phyloP scores from a whole-genome alignment of 441 rosid species.

The Rhodomyrtus psidioides region DNA sequence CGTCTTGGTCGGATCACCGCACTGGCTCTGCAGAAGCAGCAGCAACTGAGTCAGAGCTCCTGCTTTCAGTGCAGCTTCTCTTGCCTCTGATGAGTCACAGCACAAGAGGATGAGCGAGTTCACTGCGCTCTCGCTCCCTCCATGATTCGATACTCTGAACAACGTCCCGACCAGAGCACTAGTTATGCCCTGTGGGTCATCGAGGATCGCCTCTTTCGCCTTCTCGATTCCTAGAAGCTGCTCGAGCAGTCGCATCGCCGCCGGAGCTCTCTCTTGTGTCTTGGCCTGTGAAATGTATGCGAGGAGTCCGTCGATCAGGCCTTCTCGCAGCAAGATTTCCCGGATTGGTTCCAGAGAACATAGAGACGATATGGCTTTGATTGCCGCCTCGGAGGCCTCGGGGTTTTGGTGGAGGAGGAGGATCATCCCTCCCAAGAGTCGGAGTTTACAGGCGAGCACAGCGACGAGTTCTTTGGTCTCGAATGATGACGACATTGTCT shows the following conservation, averaged over 20 bases:
- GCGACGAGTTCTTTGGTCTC: conserved; percentile 16
- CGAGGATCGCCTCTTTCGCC: conserved; percentile 25
- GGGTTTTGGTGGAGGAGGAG: conserved; percentile 11
- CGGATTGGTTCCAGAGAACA: conserved; percentile 29
- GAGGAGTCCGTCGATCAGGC: conserved; percentile 5
- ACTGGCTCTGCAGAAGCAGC: conserved; percentile 61
- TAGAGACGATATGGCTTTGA: conserved; percentile 34
- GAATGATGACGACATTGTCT: conserved; percentile 22
- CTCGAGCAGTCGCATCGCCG: background rate
- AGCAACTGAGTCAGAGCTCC: conserved; percentile 48
- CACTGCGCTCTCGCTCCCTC: conserved; percentile 51
- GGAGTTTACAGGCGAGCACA: background rate
- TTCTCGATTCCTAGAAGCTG: background rate
- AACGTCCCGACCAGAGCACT: conserved; percentile 46
- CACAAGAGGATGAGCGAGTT: conserved; percentile 32
- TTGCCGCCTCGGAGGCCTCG: conserved; percentile 19
- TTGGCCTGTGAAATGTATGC: background rate
- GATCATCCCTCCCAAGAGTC: conserved; percentile 16
- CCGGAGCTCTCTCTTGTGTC: background rate
- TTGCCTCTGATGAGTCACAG: conserved; percentile 25
- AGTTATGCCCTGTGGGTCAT: conserved; percentile 23
- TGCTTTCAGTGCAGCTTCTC: conserved; percentile 35
- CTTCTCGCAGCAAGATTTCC: conserved; percentile 25
- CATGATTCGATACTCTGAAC: conserved; percentile 52
- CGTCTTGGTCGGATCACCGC: conserved; percentile 37